These are phyloP conservation scores for Brassica rapa DNA, from an alignment of 345 rosid species.

Conservation along the genomic window DNA sequence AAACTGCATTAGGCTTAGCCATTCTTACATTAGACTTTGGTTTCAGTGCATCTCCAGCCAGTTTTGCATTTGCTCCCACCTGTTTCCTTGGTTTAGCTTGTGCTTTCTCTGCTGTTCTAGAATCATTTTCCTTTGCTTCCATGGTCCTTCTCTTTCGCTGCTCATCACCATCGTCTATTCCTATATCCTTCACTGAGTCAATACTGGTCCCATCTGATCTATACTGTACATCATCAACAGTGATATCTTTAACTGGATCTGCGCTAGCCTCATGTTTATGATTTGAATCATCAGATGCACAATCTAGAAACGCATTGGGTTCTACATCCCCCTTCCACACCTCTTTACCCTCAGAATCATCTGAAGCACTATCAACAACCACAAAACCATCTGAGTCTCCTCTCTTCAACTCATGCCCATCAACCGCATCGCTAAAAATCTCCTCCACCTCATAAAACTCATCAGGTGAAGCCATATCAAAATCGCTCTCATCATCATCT, in stretches of 20 bases:
- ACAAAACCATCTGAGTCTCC: conserved; percentile 46
- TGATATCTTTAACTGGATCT: conserved; percentile 86
- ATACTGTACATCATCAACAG: conserved; percentile 90
- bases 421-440: conserved; percentile 71
- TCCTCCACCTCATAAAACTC: conserved; percentile 98
- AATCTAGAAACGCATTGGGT: conserved; percentile 68
- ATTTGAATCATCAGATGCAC: conserved; percentile 70
- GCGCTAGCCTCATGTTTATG: conserved; percentile 45
- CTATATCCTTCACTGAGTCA: conserved; percentile 78
- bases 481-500: conserved; percentile 61
- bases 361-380: conserved; percentile 39
- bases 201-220: conserved; percentile 51
- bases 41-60: neutral
- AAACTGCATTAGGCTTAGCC: neutral
- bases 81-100: neutral
- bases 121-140: conserved; percentile 46
- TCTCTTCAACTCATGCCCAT: conserved; percentile 61
- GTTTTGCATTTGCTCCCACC: neutral
- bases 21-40: neutral
- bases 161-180: conserved; percentile 68
- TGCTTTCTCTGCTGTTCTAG: conserved; percentile 40
- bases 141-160: conserved; percentile 41
- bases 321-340: conserved; percentile 71
- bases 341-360: conserved; percentile 52
- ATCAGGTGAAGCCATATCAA: conserved; percentile 74